phyloP scores from a whole-genome alignment of 768 basidiomycete species.

The Leucocoprinus birnbaumii region DNA sequence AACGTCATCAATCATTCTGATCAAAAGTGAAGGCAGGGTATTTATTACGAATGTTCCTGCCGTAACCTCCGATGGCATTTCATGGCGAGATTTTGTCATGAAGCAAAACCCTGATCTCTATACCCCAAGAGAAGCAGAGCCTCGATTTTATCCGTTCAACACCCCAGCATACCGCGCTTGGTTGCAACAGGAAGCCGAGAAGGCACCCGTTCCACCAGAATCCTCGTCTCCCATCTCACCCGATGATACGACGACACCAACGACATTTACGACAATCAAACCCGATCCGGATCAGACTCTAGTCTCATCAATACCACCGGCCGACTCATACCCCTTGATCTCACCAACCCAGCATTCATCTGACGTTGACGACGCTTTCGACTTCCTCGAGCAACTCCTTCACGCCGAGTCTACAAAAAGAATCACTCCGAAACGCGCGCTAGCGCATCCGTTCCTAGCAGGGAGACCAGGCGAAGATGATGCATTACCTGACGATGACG shows the following conservation, averaged over 20 bases:
- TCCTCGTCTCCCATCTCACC: conserved; percentile 26
- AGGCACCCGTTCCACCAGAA: conserved; percentile 28
- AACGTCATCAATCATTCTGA: not conserved
- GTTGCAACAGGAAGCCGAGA: conserved; percentile 10
- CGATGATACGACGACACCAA: conserved; percentile 4
- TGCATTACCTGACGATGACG: conserved; percentile 51
- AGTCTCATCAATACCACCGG: conserved; percentile 2
- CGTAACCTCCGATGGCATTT: conserved; percentile 59
- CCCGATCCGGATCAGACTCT: conserved; percentile 13
- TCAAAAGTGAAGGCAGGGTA: conserved; percentile 62
- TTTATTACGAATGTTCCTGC: conserved; percentile 90
- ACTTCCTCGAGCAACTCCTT: conserved; percentile 71
- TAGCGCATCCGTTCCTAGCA: conserved; percentile 77
- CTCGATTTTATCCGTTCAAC: conserved; percentile 55
- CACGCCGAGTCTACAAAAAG: conserved; percentile 77
- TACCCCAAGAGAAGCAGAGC: conserved; percentile 46
- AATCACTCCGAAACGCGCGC: conserved; percentile 70
- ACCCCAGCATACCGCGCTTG: conserved; percentile 21
- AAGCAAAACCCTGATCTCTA: conserved; percentile 72
- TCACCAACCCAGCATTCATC: conserved; percentile 36
- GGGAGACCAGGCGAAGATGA: conserved; percentile 28
- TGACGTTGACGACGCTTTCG: conserved; percentile 67
- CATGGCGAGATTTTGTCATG: conserved; percentile 75
- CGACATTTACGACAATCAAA: conserved; percentile 11
- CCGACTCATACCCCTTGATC: conserved; percentile 2